Conservation (phyloP, 495 filamentous ascomycete genomes). For the Aspergillus nanangensis region DNA sequence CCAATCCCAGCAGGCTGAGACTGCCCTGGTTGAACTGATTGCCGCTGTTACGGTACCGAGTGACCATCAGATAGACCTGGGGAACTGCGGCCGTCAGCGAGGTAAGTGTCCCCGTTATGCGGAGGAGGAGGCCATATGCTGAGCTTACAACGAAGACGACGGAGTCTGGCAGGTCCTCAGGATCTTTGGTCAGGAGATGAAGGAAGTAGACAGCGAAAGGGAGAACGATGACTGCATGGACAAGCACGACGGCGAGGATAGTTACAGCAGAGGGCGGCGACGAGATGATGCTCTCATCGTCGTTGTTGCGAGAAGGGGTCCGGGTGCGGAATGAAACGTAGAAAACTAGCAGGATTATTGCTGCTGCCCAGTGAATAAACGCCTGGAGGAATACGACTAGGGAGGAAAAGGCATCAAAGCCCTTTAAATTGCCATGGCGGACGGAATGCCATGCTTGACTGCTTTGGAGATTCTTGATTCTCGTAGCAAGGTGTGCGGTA, state of each 20-base stretch:
- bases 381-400: constrained; percentile 1
- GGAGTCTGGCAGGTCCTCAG: background rate
- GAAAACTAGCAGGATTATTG: background rate
- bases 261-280: background rate
- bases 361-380: background rate
- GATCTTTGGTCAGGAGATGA: background rate
- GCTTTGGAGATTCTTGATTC: background rate
- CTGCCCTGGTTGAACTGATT: background rate
- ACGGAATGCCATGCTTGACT: background rate
- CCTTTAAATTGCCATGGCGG: background rate
- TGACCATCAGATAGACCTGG: constrained; percentile 1
- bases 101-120: background rate
- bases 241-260: background rate
- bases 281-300: background rate
- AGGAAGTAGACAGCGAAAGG: background rate
- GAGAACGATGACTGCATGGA: constrained; percentile 1
- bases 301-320: background rate
- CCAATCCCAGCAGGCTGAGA: background rate
- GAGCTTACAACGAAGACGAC: background rate
- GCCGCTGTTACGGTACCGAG: background rate
- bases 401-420: constrained; percentile 1
- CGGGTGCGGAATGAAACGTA: constrained; percentile 1
- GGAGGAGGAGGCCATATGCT: background rate
- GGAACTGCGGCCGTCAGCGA: constrained; percentile 1
- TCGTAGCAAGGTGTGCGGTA: background rate